phyloP scores from a whole-genome alignment of 23 red algal genomes.

The Gracilaria gracilis region DNA sequence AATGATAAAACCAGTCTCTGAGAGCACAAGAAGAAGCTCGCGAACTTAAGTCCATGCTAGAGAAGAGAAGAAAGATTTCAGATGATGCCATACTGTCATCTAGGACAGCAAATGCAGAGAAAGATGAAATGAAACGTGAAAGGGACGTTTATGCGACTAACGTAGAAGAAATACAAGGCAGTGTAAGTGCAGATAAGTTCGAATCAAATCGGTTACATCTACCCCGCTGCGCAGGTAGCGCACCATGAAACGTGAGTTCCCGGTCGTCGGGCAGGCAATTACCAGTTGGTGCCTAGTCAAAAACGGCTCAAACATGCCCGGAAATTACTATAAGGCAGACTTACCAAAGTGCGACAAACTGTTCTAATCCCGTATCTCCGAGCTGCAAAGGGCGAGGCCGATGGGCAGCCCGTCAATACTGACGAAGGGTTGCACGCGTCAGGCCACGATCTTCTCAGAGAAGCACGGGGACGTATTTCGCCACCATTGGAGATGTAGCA shows the following conservation, averaged over 20 bases:
- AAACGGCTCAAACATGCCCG: conserved; percentile 52
- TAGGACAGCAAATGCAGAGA: conserved; percentile 54
- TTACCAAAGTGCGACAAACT: conserved; percentile 38
- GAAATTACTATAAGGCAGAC: conserved; percentile 38
- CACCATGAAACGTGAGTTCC: conserved; percentile 21
- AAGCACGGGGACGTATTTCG: conserved; percentile 14
- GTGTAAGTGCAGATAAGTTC: conserved; percentile 49
- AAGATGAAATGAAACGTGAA: conserved; percentile 68
- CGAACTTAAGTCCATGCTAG: conserved; percentile 26
- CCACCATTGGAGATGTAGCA: conserved; percentile 36
- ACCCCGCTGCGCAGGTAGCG: conserved; percentile 26
- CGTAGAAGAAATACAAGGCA: conserved; percentile 38
- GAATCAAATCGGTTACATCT: conserved; percentile 50
- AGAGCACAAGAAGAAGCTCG: conserved; percentile 56
- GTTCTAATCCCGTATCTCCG: conserved; percentile 42
- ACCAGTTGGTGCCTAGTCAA: conserved; percentile 45
- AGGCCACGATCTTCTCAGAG: conserved; percentile 28
- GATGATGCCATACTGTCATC: conserved; percentile 50
- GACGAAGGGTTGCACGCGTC: conserved; percentile 34
- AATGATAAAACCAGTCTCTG: conserved; percentile 63
- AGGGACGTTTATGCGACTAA: conserved; percentile 54
- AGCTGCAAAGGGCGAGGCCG: conserved; percentile 24
- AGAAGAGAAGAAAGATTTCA: conserved; percentile 59
- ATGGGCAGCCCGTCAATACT: conserved; percentile 7
- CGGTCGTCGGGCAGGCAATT: conserved; percentile 41